Evolutionary conservation across 2,329 filamentous ascomycete genomes (phyloP).

Genomic region (Hymenoscyphus fraxineus): DNA sequence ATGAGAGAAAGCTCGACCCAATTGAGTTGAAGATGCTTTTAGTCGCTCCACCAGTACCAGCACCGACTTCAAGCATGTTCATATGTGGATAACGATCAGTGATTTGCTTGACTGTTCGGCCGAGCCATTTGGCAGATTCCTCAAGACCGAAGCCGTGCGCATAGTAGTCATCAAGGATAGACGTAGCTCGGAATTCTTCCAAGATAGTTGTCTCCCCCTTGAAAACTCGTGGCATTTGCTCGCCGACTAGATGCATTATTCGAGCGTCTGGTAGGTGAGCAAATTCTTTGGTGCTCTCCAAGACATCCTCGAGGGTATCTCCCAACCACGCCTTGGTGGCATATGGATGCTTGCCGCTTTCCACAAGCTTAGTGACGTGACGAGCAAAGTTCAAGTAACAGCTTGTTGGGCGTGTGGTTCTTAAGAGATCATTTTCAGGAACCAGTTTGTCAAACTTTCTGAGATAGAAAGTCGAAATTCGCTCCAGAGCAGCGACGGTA

Average conservation of each 20-base stretch:
- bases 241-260: conserved; percentile 11
- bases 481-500: no score
- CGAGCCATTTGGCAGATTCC: not conserved
- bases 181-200: not conserved
- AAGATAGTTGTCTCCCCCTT: conserved; percentile 4
- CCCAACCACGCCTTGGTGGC: conserved; percentile 8
- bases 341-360: conserved; percentile 10
- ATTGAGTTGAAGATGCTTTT: not conserved
- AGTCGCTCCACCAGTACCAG: not conserved
- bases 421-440: no score
- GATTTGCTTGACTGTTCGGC: conserved; percentile 13
- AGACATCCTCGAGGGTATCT: not conserved
- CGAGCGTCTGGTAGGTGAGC: conserved; percentile 8
- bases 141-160: conserved; percentile 2
- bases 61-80: conserved; percentile 39
- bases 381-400: no score
- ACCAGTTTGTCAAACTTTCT: no score
- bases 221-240: conserved; percentile 12
- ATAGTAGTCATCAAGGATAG: conserved; percentile 13
- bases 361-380: no score
- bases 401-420: not conserved
- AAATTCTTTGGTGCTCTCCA: not conserved
- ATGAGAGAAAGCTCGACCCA: not conserved
- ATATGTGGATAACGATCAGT: conserved; percentile 36
- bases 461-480: no score